Evolutionary conservation across 306 rosid genomes (phyloP).

Genomic region (Corylus americana): DNA sequence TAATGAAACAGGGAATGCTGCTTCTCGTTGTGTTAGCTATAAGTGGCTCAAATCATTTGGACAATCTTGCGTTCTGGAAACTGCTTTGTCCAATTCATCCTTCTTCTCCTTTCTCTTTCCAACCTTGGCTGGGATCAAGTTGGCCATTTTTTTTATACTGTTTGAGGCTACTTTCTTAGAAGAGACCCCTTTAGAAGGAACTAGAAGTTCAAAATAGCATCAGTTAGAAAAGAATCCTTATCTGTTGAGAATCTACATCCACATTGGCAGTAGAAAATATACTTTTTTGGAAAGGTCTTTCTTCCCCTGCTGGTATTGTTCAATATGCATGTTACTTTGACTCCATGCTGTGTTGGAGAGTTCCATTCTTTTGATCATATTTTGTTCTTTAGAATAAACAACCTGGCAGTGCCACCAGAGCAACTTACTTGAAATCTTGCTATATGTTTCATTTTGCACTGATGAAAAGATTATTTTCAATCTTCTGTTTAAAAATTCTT

Average conservation of each 20-base stretch:
- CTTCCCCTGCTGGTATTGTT: not conserved
- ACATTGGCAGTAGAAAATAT: not conserved
- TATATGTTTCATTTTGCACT: constrained; percentile 1
- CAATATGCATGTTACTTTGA: not conserved
- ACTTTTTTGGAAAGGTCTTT: not conserved
- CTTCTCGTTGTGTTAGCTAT: not conserved
- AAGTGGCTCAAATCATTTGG: not conserved
- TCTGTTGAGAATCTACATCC: not conserved
- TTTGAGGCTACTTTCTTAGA: not conserved
- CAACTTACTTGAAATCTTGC: not conserved
- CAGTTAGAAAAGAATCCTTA: not conserved
- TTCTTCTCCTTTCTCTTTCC: not conserved
- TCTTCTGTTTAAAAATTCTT: not conserved
- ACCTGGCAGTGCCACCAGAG: not conserved
- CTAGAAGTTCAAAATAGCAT: not conserved
- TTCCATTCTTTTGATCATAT: not conserved
- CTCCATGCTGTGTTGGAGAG: not conserved
- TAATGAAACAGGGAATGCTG: not conserved
- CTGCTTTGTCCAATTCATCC: not conserved
- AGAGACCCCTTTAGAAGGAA: not conserved
- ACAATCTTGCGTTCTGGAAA: not conserved
- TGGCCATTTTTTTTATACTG: not conserved
- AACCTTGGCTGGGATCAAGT: not conserved
- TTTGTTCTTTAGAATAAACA: not conserved
- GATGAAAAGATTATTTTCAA: not conserved